Conservation (phyloP, 1,284 basidiomycete genomes). For the Coniophora puteana region DNA sequence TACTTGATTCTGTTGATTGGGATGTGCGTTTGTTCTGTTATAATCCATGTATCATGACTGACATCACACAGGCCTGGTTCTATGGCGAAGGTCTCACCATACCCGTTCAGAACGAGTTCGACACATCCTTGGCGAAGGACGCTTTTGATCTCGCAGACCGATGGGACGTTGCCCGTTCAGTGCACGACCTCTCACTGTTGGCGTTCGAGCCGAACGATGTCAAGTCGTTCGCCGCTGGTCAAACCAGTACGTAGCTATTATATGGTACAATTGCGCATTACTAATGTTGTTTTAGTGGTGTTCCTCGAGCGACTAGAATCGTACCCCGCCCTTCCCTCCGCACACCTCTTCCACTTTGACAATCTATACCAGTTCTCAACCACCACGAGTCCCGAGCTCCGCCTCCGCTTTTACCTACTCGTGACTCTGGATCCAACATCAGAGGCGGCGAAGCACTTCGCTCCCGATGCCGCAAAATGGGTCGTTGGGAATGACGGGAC, state of each 20-base stretch:
- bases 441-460: conserved; percentile 43
- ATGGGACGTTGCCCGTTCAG: conserved; percentile 72
- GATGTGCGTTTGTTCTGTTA: conserved; percentile 46
- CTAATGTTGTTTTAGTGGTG: conserved; percentile 43
- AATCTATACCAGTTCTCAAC: conserved; percentile 49
- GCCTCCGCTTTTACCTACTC: conserved; percentile 67
- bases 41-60: conserved; percentile 1
- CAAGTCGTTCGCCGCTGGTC: conserved; percentile 58
- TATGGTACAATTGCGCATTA: no score
- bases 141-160: conserved; percentile 70
- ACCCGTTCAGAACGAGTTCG: conserved; percentile 81
- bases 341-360: conserved; percentile 54
- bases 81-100: conserved; percentile 79
- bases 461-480: conserved; percentile 61
- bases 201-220: conserved; percentile 57
- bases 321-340: conserved; percentile 49
- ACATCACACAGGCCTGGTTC: conserved; percentile 67
- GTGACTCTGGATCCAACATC: conserved; percentile 52
- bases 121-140: conserved; percentile 73
- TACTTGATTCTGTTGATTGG: conserved; percentile 79
- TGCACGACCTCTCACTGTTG: conserved; percentile 39
- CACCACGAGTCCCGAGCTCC: conserved; percentile 67
- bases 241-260: conserved; percentile 63
- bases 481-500: conserved; percentile 58
- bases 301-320: conserved; percentile 71